phyloP scores from a whole-genome alignment of 2,329 filamentous ascomycete species.

The Ophiostoma himal-ulmi region DNA sequence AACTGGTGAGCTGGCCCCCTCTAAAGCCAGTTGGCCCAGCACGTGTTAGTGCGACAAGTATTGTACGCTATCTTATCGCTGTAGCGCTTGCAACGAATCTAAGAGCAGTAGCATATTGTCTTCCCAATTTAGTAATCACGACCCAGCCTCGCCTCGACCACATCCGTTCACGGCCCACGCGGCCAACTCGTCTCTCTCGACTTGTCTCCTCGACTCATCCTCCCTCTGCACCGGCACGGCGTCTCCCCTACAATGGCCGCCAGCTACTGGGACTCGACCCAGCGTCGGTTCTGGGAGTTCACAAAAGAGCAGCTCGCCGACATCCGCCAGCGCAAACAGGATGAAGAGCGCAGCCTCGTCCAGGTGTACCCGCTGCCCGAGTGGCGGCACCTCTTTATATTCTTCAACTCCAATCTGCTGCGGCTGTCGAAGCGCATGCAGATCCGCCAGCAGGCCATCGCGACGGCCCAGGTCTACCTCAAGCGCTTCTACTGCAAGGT shows the following conservation, averaged over 20 bases:
- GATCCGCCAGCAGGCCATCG: constrained; percentile 83
- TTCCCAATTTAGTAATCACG: neutral
- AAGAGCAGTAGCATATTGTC: neutral
- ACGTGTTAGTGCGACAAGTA: constrained; percentile 18
- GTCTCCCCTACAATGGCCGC: constrained; percentile 63
- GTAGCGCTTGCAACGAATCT: neutral
- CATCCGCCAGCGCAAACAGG: constrained; percentile 69
- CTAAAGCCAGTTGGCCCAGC: neutral
- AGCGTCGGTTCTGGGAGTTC: constrained; percentile 86
- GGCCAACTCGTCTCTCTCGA: neutral
- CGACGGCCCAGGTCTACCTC: constrained; percentile 90
- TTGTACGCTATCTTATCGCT: neutral
- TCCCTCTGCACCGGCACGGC: neutral
- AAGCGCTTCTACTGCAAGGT: constrained; percentile 89
- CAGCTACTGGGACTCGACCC: constrained; percentile 95
- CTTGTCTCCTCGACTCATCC: neutral
- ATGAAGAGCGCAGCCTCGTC: constrained; percentile 66
- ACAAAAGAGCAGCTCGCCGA: constrained; percentile 71
- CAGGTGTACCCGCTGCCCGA: constrained; percentile 79
- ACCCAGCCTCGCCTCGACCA: constrained; percentile 8
- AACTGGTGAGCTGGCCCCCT: neutral
- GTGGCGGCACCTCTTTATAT: constrained; percentile 76
- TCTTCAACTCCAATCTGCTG: constrained; percentile 68
- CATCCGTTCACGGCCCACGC: neutral
- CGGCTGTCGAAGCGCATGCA: constrained; percentile 79